Base-by-base conservation (phyloP, 768 basidiomycete species). In the Tylopilus rubrobrunneus region DNA sequence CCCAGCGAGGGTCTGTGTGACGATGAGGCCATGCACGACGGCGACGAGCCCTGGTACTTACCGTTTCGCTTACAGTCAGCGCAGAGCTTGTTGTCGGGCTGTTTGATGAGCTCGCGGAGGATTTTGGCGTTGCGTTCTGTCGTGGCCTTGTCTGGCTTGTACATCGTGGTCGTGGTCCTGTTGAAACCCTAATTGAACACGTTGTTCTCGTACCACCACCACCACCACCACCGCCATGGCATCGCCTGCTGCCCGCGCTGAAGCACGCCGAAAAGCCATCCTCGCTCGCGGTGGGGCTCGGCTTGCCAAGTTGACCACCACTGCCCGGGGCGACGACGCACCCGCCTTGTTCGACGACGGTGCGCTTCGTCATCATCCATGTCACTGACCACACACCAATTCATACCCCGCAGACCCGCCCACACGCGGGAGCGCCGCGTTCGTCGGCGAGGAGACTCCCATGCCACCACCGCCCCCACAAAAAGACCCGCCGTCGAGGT, bases 41-140 rank as follows among this genome's bases (percentile, higher is more conserved):
- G 7, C 29, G 29, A 10, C 25, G 1, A 1, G 33, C 5, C 31
- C 28, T 17, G 19, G 25, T 37, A 71, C 85, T 34, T 61, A 91
- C 95, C 96, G 70, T 97, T 95, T 56, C 90, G 85, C 69, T 97
- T 96, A 77, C 96, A 99, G 66, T 99, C 96, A 1, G 92, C 92
- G 59, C 96, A 99, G 39, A 89, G 70, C 72, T 93, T 98, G 75
- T 98, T 99, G 57, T 95, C 92, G 17, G 89, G 87, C 44, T 76
- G 77, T 68, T 91, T 97, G 48, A 99, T 83, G 29, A 98, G 78
- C 61, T 92, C 96, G 44, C 93, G 78, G 12, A 99, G 81, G 6
- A 82, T 86, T 52, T 80, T 80, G 19, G 92, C 75, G 66, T 92
- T 83, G 54, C 82, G 75, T 55, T 96, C 94, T 5, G 87, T 89